Percentiles rank a stretch among this genome's conserved stretches.
Conservation (phyloP, 345 rosid genomes). For the Salix brachista region DNA sequence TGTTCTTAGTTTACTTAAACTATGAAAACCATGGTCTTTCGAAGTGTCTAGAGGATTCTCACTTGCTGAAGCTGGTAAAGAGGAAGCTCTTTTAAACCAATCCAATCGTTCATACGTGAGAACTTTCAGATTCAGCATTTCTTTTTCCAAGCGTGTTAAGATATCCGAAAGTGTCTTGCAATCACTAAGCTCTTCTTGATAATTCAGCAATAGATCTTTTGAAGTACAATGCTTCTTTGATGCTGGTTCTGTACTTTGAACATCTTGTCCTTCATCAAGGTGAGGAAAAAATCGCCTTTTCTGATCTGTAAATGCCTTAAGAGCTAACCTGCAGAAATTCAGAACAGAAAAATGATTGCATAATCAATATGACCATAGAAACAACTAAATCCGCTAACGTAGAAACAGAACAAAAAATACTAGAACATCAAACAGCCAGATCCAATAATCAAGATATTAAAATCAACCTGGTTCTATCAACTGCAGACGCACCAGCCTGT, state of each 20-base stretch:
- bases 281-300: constrained; percentile 84
- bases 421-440: too few relatives aligned
- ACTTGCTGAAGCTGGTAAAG: constrained; percentile 50
- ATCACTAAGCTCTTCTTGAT: constrained; percentile 43
- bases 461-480: constrained; percentile 80
- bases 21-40: constrained; percentile 49
- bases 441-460: neutral
- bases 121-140: constrained; percentile 55
- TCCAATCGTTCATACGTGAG: constrained; percentile 64
- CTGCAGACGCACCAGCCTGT: constrained; percentile 99
- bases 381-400: neutral
- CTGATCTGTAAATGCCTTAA: constrained; percentile 92
- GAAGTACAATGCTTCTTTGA: constrained; percentile 48
- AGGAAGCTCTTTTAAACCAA: constrained; percentile 84
- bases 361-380: neutral
- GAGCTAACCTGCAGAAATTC: constrained; percentile 63
- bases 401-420: neutral
- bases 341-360: neutral
- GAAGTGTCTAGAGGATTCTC: constrained; percentile 56
- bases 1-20: constrained; percentile 56
- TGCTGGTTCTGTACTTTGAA: constrained; percentile 35
- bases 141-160: constrained; percentile 50
- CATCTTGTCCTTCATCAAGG: constrained; percentile 54
- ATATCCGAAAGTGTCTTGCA: constrained; percentile 65
- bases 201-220: constrained; percentile 26